These are phyloP conservation scores for Puccinia triticina DNA, from an alignment of 1,284 basidiomycete genomes.

Conservation along the genomic window DNA sequence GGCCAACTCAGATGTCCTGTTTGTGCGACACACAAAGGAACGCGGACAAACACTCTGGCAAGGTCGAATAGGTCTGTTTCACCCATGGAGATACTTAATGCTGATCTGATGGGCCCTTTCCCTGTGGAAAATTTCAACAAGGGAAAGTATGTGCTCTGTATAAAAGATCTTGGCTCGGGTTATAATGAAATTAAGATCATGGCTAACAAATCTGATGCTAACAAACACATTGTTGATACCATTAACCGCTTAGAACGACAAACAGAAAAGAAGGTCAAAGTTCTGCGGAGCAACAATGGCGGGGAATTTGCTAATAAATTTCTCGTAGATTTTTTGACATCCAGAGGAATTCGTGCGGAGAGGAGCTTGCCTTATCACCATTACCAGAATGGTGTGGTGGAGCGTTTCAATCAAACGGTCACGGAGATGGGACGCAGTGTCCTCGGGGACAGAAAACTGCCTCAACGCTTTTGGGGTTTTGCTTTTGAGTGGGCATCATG, in stretches of 20 bases:
- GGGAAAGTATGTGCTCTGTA: background rate
- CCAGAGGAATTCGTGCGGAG: background rate
- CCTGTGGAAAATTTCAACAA: background rate
- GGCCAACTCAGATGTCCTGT: background rate
- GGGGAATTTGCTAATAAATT: conserved; percentile 6
- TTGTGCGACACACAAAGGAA: background rate
- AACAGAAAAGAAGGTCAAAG: background rate
- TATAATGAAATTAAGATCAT: background rate
- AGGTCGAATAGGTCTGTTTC: background rate
- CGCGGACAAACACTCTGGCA: too few relatives aligned
- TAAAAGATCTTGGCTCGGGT: background rate
- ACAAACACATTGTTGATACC: background rate
- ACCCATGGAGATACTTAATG: background rate
- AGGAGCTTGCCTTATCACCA: background rate
- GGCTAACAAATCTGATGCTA: conserved; percentile 13
- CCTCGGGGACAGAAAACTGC: background rate
- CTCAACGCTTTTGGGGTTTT: too few relatives aligned
- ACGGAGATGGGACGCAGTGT: background rate
- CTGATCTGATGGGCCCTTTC: conserved; percentile 12
- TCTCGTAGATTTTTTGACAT: background rate
- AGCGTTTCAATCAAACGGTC: conserved; percentile 1
- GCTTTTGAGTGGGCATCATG: too few relatives aligned
- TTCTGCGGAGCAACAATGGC: conserved; percentile 7
- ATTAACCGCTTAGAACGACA: background rate
- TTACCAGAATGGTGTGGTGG: conserved; percentile 4